Evolutionary conservation across 352 stramenopile species (phyloP), one percentile per base, ranked within the genome.

Genomic region (Pythium grandisporangium): DNA sequence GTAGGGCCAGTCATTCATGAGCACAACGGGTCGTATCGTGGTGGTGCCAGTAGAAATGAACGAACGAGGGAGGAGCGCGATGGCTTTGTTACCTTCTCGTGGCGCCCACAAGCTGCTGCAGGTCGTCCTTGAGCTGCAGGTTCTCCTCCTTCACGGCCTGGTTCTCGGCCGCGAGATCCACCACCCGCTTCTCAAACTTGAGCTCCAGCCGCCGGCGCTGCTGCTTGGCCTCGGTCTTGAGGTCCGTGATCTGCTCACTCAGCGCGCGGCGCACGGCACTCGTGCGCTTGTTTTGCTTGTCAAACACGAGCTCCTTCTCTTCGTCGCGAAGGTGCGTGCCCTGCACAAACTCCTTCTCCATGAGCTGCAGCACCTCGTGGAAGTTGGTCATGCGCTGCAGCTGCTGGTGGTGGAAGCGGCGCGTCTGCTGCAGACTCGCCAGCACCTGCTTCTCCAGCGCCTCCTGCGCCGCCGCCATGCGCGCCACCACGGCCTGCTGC

Each of bases 141-240:
- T 63, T 75, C 42, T 75, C 60, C 5, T 60, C 44, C 23, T 46
- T 51, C 14, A 75, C 42, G 22, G 56, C 38, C 33, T 75, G 57
- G 41, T 71, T 75, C 36, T 70, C 63, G 1, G 55, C 38, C n/a
- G 58, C 60, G 17, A 75, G 41, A 38, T 71, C 63, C 17, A 71
- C 54, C 10, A 70, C 39, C 21, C 59, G 58, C 23, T 57, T 58
- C 25, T 70, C 63, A 25, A 74, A 45, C 36, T 57, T 60, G 26
- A 70, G 63, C 29, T 70, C 53, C 17, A 66, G 23, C 5, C 53
- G 43, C n/a, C 30, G 33, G 23, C 54, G 42, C 11, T 66, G 49
- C 30, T 55, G 37, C 0, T 55, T 48, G 13, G 53, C 46, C n/a
- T 56, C 34, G 17, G 39, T 50, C 32, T 56, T 52, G 16, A 66